A percentile compares a stretch with the other conserved stretches of the same genome.
phyloP scores from a whole-genome alignment of 331 rosid species.

The Saraca asoca region DNA sequence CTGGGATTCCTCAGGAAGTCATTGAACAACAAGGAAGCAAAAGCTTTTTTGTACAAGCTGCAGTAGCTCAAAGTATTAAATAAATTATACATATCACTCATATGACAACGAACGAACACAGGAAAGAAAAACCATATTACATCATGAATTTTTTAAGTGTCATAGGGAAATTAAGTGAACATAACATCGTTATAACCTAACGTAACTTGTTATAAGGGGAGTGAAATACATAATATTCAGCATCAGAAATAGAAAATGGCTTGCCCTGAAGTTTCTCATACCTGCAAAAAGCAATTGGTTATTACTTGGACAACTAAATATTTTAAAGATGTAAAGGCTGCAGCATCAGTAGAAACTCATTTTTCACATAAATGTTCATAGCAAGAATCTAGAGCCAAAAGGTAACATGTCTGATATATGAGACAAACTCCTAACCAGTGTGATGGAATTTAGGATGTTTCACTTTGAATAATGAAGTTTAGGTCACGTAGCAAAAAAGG shows the following conservation, averaged over 20 bases:
- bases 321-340: background rate
- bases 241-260: slow-evolving; percentile 64
- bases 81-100: too few relatives aligned
- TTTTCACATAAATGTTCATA: slow-evolving; percentile 61
- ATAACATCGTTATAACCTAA: background rate
- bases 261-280: slow-evolving; percentile 70
- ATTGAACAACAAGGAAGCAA: slow-evolving; percentile 69
- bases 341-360: slow-evolving; percentile 41
- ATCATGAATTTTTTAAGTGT: slow-evolving; percentile 25
- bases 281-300: slow-evolving; percentile 45
- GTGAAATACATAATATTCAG: slow-evolving; percentile 78
- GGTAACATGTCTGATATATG: slow-evolving; percentile 90
- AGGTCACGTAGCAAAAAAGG: too few relatives aligned
- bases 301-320: slow-evolving; percentile 5
- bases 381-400: slow-evolving; percentile 88
- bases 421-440: too few relatives aligned
- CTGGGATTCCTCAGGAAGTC: slow-evolving; percentile 74
- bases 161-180: background rate
- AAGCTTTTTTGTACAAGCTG: slow-evolving; percentile 95
- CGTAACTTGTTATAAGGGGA: slow-evolving; percentile 96
- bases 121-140: background rate
- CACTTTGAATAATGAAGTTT: too few relatives aligned
- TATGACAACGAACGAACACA: slow-evolving; percentile 17
- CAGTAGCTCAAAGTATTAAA: too few relatives aligned
- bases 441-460: too few relatives aligned